These are phyloP conservation scores for Rhodamnia rubescens DNA, from an alignment of 345 rosid genomes.

Conservation along the genomic window DNA sequence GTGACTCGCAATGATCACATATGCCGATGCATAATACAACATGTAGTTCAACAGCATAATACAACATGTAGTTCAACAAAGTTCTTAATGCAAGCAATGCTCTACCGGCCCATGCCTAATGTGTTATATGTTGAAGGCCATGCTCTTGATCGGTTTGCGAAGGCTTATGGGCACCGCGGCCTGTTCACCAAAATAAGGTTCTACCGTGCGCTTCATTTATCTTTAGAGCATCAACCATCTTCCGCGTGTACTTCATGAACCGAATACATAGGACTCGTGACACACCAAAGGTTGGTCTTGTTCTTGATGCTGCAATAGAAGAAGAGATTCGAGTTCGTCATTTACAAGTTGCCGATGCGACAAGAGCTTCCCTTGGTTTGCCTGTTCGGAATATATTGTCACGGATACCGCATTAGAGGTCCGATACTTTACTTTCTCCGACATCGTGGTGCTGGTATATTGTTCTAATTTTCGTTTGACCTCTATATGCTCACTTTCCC, in stretches of 20 bases:
- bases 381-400: slow-evolving; percentile 40
- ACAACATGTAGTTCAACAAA: no score
- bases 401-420: slow-evolving; percentile 43
- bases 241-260: not conserved
- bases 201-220: not conserved
- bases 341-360: slow-evolving; percentile 59
- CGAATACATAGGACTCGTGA: not conserved
- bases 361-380: slow-evolving; percentile 70
- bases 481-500: not conserved
- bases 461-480: not conserved
- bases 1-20: not conserved
- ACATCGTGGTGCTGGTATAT: not conserved
- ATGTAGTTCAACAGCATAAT: slow-evolving; percentile 8
- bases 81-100: slow-evolving; percentile 66
- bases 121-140: slow-evolving; percentile 56
- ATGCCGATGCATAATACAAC: not conserved
- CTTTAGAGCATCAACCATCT: not conserved
- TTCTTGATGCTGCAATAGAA: slow-evolving; percentile 55
- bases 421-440: not conserved
- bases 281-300: slow-evolving; percentile 46
- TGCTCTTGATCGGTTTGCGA: slow-evolving; percentile 55
- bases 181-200: slow-evolving; percentile 58
- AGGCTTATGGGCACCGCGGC: slow-evolving; percentile 44
- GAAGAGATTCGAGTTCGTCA: slow-evolving; percentile 43
- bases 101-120: slow-evolving; percentile 54